Evolutionary conservation across 805 yeast genomes (phyloP), one percentile per base, ranked within the genome.

Genomic region (Starmerella ratchasimensis): DNA sequence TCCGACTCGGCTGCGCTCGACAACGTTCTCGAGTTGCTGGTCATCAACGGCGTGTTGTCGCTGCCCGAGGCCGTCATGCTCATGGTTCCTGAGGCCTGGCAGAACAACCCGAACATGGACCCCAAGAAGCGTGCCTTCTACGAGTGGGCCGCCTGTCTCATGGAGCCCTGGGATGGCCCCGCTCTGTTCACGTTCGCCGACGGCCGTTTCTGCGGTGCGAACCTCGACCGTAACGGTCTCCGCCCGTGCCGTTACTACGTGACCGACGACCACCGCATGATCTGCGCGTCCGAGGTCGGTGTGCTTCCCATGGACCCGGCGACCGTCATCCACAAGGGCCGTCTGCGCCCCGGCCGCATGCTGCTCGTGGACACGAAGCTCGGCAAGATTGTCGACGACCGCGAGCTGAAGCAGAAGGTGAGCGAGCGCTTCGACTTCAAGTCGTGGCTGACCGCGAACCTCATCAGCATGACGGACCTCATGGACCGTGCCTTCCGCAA

Each of bases 131-230:
- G 71, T 52, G 96, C 97, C 1, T 88, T 93, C 62, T 88, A 88
- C 64, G 96, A 90, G 60, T 88, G 97, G 97, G 97, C 96, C 33
- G 94, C 97, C 10, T 84, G 96, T 63, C 64, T 88, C 48, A 90
- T 90, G 95, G 98, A 88, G 65, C 97, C 97, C 7, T 88, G 98
- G 98, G 98, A 88, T 63, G 98, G 98, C 48, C 98, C 98, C 15
- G 97, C 97, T 25, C 65, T 90, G 49, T 81, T 88, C 66, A 84
- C 94, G 22, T 90, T 88, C 60, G 88, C 96, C 26, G 97, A 88
- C 61, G 96, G 94, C 50, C 72, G 97, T 52, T 88, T 82, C 70
- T 83, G 95, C 64, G 98, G 98, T 67, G 98, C 98, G 34, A 86
- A 86, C 60, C 71, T 90, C 49, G 98, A 88, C 64, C 75, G 98